Conservation (phyloP, 1,284 basidiomycete species). For the Golubevia sp. region DNA sequence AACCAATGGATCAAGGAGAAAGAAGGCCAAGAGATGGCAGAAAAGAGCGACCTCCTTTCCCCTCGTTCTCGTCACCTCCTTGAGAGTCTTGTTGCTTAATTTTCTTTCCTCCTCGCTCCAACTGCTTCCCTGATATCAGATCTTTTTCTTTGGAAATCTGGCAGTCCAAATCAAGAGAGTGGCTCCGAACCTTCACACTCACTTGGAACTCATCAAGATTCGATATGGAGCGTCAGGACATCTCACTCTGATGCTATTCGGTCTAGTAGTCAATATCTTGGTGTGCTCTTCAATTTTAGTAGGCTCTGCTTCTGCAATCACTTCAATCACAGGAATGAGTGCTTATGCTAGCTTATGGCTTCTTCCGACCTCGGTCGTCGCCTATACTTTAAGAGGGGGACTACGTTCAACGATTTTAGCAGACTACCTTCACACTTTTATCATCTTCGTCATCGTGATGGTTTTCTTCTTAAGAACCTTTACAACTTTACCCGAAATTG, state of each 20-base stretch:
- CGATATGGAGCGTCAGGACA: constrained; percentile 35
- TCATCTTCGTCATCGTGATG: constrained; percentile 50
- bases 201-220: constrained; percentile 40
- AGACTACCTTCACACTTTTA: constrained; percentile 46
- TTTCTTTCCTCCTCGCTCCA: no score
- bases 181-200: constrained; percentile 41
- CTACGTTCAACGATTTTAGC: constrained; percentile 37
- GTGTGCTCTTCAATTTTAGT: constrained; percentile 39
- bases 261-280: constrained; percentile 47
- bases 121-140: no score
- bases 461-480: constrained; percentile 35
- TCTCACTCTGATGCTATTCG: constrained; percentile 45
- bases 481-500: constrained; percentile 35
- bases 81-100: no score
- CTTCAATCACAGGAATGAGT: constrained; percentile 43
- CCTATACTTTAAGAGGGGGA: constrained; percentile 42
- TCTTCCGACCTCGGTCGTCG: constrained; percentile 36
- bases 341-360: constrained; percentile 36
- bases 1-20: no score
- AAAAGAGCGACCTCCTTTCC: no score
- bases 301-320: constrained; percentile 40
- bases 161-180: constrained; percentile 46
- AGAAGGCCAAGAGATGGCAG: no score
- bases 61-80: no score
- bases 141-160: constrained; percentile 42